Percentiles rank a stretch among this genome's conserved stretches.
Conservation (phyloP, 2,329 filamentous ascomycete genomes). For the Rutstroemia sp. region DNA sequence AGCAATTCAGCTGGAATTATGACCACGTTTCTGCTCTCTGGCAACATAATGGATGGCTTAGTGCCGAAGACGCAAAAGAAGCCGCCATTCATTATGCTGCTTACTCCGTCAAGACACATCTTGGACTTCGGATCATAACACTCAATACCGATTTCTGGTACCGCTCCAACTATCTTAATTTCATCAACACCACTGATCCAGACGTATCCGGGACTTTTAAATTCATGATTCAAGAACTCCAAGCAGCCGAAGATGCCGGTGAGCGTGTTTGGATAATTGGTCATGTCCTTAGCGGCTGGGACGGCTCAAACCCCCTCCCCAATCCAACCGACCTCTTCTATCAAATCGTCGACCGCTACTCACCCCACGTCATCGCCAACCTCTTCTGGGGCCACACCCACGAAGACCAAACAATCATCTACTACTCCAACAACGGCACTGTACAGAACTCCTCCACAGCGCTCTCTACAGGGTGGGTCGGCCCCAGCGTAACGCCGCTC, state of each 20-base stretch:
- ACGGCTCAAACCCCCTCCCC: slow-evolving; percentile 44
- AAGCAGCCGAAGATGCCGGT: slow-evolving; percentile 41
- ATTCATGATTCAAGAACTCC: slow-evolving; percentile 45
- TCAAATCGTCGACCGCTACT: slow-evolving; percentile 47
- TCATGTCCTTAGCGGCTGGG: slow-evolving; percentile 49
- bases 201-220: slow-evolving; percentile 41
- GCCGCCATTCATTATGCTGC: slow-evolving; percentile 47
- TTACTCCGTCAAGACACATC: slow-evolving; percentile 46
- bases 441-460: slow-evolving; percentile 34
- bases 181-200: slow-evolving; percentile 44
- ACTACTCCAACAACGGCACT: slow-evolving; percentile 46
- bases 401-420: slow-evolving; percentile 47
- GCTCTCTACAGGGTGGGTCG: slow-evolving; percentile 44
- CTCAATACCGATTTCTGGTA: slow-evolving; percentile 47
- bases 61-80: slow-evolving; percentile 35
- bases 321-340: slow-evolving; percentile 48
- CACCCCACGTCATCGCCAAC: slow-evolving; percentile 46
- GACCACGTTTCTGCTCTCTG: slow-evolving; percentile 47
- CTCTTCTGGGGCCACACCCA: slow-evolving; percentile 49
- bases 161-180: slow-evolving; percentile 38
- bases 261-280: slow-evolving; percentile 49
- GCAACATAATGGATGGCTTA: slow-evolving; percentile 49
- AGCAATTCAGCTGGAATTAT: slow-evolving; percentile 52
- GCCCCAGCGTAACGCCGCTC: slow-evolving; percentile 43
- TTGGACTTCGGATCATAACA: slow-evolving; percentile 44